Percentiles rank a stretch among this genome's conserved stretches.
Evolutionary conservation across 805 yeast genomes (phyloP).

Genomic region (Nakazawaea sp.): DNA sequence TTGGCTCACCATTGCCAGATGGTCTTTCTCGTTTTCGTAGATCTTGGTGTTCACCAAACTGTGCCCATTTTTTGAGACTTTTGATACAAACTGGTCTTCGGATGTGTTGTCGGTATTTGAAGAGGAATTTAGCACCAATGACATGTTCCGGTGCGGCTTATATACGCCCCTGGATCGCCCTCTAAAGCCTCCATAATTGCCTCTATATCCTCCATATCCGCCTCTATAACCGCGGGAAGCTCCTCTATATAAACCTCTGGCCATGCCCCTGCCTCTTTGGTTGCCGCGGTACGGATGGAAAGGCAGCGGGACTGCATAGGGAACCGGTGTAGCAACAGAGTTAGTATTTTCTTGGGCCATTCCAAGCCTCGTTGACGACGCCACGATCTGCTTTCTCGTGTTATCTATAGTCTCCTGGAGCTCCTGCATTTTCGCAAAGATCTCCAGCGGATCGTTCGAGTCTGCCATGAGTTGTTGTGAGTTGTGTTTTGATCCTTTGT

Average conservation of each 20-base stretch:
- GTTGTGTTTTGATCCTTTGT: background rate
- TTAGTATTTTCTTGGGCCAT: no score
- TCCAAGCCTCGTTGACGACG: no score
- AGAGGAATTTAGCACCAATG: slow-evolving; percentile 22
- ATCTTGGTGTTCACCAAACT: slow-evolving; percentile 30
- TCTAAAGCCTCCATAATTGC: slow-evolving; percentile 16
- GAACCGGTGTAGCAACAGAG: no score
- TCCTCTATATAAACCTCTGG: slow-evolving; percentile 9
- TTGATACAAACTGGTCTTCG: slow-evolving; percentile 19
- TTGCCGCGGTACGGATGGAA: background rate
- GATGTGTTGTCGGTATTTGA: slow-evolving; percentile 11
- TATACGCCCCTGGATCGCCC: slow-evolving; percentile 11
- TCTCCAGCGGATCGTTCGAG: slow-evolving; percentile 1
- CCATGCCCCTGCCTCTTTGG: slow-evolving; percentile 6
- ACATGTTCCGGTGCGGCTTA: slow-evolving; percentile 22
- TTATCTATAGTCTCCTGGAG: slow-evolving; percentile 8
- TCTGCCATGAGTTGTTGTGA: background rate
- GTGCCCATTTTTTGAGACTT: slow-evolving; percentile 28
- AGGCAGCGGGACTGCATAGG: no score
- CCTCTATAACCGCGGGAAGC: slow-evolving; percentile 16
- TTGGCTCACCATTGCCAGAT: slow-evolving; percentile 15
- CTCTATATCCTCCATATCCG: slow-evolving; percentile 15
- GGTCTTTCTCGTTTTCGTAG: slow-evolving; percentile 25
- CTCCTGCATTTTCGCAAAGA: slow-evolving; percentile 11
- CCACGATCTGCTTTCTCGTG: slow-evolving; percentile 1